Evolutionary conservation across 164 flowering plant species (phyloP).

Genomic region (Piper betle): DNA sequence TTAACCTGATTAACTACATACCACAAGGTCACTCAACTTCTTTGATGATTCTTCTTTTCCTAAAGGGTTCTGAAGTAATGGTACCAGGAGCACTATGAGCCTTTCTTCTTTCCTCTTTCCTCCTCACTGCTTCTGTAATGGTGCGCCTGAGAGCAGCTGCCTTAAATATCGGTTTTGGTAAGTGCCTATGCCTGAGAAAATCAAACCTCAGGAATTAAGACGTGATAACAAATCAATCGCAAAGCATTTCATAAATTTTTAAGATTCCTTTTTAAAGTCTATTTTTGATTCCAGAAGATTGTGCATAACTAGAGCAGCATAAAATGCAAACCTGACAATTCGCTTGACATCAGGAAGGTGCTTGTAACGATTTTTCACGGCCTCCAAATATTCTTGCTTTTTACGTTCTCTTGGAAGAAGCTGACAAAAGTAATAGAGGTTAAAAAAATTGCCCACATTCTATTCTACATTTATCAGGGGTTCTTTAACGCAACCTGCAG

Average conservation of each 20-base stretch:
- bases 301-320: neutral
- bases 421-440: conserved; percentile 21
- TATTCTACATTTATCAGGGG: neutral
- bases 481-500: neutral
- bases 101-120: conserved; percentile 59
- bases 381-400: conserved; percentile 69
- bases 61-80: conserved; percentile 27
- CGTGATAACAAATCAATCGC: neutral
- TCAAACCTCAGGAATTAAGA: neutral
- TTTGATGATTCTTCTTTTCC: conserved; percentile 51
- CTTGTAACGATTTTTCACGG: conserved; percentile 77
- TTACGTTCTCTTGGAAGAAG: conserved; percentile 80
- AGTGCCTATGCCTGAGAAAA: conserved; percentile 69
- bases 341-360: conserved; percentile 88
- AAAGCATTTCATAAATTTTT: neutral
- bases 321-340: conserved; percentile 42
- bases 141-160: conserved; percentile 37
- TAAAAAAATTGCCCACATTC: neutral
- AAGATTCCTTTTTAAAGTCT: neutral
- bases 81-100: conserved; percentile 89
- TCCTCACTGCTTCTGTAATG: conserved; percentile 43
- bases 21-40: conserved; percentile 35
- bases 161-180: conserved; percentile 76
- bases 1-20: too few species aligned
- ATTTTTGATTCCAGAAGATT: neutral